These are phyloP conservation scores for Fusarium sp. DNA, from an alignment of 2,329 filamentous ascomycete genomes.

Conservation along the genomic window DNA sequence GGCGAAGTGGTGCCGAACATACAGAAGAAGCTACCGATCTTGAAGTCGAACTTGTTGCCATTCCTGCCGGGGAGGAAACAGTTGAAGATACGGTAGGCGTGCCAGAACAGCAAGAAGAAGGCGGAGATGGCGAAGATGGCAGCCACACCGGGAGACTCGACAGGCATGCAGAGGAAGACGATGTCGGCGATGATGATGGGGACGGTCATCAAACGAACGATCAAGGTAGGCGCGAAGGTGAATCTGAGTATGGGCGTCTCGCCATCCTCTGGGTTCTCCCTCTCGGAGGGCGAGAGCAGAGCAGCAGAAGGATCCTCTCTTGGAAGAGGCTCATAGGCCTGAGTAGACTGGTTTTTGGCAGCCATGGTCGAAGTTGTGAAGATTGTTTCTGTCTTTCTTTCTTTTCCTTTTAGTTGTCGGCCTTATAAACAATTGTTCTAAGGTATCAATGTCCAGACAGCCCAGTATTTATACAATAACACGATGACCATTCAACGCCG, in stretches of 20 bases:
- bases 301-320: slow-evolving; percentile 32
- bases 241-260: slow-evolving; percentile 19
- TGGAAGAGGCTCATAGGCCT: slow-evolving; percentile 33
- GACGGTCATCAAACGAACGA: slow-evolving; percentile 32
- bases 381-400: background rate
- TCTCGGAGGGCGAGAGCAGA: slow-evolving; percentile 31
- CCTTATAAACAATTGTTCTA: background rate
- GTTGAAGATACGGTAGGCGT: slow-evolving; percentile 16
- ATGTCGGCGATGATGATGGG: slow-evolving; percentile 33
- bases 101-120: slow-evolving; percentile 31
- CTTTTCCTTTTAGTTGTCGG: background rate
- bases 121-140: slow-evolving; percentile 27
- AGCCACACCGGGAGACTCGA: background rate
- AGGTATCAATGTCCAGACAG: background rate
- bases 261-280: slow-evolving; percentile 18
- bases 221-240: slow-evolving; percentile 34
- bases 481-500: background rate
- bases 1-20: slow-evolving; percentile 24
- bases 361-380: slow-evolving; percentile 22
- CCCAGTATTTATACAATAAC: slow-evolving; percentile 27
- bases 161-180: slow-evolving; percentile 21
- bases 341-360: slow-evolving; percentile 27
- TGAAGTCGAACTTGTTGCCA: slow-evolving; percentile 39
- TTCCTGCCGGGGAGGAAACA: slow-evolving; percentile 21
- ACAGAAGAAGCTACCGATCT: slow-evolving; percentile 42